These are phyloP conservation scores for Debaryomyces castellii DNA, from an alignment of 805 yeast species.

Conservation along the genomic window DNA sequence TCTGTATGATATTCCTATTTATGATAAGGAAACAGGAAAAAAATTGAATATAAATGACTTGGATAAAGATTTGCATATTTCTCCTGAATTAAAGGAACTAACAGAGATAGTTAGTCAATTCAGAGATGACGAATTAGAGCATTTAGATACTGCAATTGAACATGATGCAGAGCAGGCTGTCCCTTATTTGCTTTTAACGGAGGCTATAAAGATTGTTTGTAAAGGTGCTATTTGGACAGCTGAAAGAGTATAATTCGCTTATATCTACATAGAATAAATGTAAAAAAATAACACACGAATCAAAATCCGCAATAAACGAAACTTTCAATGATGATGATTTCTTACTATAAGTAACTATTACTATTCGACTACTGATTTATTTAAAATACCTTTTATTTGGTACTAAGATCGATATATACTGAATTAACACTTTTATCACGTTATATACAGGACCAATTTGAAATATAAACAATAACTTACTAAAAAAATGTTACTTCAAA, in stretches of 20 bases:
- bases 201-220: slow-evolving; percentile 79
- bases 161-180: slow-evolving; percentile 91
- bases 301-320: no score
- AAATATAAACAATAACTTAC: neutral
- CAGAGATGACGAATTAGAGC: slow-evolving; percentile 94
- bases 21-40: slow-evolving; percentile 35
- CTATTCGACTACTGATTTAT: no score
- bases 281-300: no score
- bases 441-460: neutral
- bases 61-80: slow-evolving; percentile 26
- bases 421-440: no score
- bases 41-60: slow-evolving; percentile 19
- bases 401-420: no score
- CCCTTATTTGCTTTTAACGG: slow-evolving; percentile 87
- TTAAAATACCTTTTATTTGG: no score
- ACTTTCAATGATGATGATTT: neutral
- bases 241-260: slow-evolving; percentile 58
- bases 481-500: neutral
- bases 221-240: slow-evolving; percentile 90
- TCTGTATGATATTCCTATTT: slow-evolving; percentile 52
- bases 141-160: slow-evolving; percentile 88
- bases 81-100: slow-evolving; percentile 58
- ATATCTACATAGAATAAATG: neutral
- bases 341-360: no score
- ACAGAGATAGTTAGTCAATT: slow-evolving; percentile 67